Evolutionary conservation across 1,139 yeast genomes (phyloP).

Genomic region (Kurtzmaniella quercitrusa): DNA sequence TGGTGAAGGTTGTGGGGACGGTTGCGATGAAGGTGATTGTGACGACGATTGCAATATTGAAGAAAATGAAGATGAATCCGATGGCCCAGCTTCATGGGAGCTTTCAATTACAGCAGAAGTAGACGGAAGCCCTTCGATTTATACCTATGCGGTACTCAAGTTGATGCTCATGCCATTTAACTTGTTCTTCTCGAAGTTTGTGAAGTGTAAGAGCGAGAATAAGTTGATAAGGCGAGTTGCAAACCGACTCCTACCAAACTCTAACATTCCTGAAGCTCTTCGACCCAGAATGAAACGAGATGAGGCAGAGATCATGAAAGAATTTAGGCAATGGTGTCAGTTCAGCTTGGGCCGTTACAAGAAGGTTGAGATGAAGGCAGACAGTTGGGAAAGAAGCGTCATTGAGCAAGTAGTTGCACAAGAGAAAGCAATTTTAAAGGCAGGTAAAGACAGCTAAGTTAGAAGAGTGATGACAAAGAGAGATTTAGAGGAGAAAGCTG

Average conservation of each 20-base stretch:
- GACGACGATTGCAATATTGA: slow-evolving; percentile 14
- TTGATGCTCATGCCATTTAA: slow-evolving; percentile 23
- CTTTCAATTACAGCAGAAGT: slow-evolving; percentile 19
- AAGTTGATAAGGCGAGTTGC: slow-evolving; percentile 14
- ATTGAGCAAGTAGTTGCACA: slow-evolving; percentile 7
- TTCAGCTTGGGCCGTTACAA: slow-evolving; percentile 16
- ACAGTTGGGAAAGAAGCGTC: neutral
- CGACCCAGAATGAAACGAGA: slow-evolving; percentile 6
- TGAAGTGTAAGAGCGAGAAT: slow-evolving; percentile 11
- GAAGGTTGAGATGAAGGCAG: slow-evolving; percentile 1
- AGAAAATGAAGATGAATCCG: slow-evolving; percentile 5
- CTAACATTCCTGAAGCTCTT: slow-evolving; percentile 2
- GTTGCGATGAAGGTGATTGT: slow-evolving; percentile 10
- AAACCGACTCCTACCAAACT: slow-evolving; percentile 11
- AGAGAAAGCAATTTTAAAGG: slow-evolving; percentile 11
- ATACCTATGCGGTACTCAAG: slow-evolving; percentile 23
- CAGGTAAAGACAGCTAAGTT: neutral
- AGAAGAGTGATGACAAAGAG: neutral
- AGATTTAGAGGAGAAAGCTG: too few species aligned
- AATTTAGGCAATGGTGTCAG: slow-evolving; percentile 20
- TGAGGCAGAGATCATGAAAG: slow-evolving; percentile 11
- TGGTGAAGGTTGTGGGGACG: slow-evolving; percentile 1
- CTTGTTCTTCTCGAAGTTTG: slow-evolving; percentile 16
- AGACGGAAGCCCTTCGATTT: slow-evolving; percentile 22
- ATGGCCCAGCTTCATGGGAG: slow-evolving; percentile 20